Percentiles rank a stretch among this genome's conserved stretches.
Evolutionary conservation across 2,329 filamentous ascomycete genomes (phyloP).

Genomic region (Aschersonia sp.): DNA sequence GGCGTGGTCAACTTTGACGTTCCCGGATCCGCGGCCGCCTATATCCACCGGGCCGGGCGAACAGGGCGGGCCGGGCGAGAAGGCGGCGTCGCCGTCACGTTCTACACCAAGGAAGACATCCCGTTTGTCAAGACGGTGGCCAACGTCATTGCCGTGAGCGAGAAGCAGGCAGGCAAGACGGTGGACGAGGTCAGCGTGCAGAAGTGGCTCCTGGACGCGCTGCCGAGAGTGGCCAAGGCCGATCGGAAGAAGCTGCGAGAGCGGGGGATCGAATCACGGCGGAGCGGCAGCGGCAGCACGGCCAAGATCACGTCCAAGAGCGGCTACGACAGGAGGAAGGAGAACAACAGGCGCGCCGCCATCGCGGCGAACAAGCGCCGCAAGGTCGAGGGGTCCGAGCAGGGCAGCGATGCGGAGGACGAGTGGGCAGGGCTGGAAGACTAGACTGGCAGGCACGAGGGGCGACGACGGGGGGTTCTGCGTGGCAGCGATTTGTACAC

Average conservation of each 20-base stretch:
- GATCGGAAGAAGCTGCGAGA: constrained; percentile 72
- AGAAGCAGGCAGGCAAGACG: constrained; percentile 49
- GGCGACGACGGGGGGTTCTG: too few species aligned
- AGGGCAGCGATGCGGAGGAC: constrained; percentile 9
- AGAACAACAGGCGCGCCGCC: constrained; percentile 51
- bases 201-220: constrained; percentile 75
- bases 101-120: constrained; percentile 92
- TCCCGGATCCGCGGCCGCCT: constrained; percentile 75
- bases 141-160: constrained; percentile 76
- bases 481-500: too few species aligned
- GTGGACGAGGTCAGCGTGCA: constrained; percentile 47
- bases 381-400: constrained; percentile 19
- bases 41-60: constrained; percentile 85
- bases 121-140: constrained; percentile 79
- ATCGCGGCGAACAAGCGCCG: constrained; percentile 46
- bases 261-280: constrained; percentile 62
- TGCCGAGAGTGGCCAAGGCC: constrained; percentile 72
- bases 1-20: constrained; percentile 97
- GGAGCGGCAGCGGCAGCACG: constrained; percentile 23
- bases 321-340: constrained; percentile 54
- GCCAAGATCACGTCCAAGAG: constrained; percentile 72
- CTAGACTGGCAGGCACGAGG: constrained; percentile 6
- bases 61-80: constrained; percentile 79
- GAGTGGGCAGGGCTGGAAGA: constrained; percentile 37
- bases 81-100: constrained; percentile 80